Conservation (phyloP, 371 early-diverging fungal species). For the Haplosporangium sp. region DNA sequence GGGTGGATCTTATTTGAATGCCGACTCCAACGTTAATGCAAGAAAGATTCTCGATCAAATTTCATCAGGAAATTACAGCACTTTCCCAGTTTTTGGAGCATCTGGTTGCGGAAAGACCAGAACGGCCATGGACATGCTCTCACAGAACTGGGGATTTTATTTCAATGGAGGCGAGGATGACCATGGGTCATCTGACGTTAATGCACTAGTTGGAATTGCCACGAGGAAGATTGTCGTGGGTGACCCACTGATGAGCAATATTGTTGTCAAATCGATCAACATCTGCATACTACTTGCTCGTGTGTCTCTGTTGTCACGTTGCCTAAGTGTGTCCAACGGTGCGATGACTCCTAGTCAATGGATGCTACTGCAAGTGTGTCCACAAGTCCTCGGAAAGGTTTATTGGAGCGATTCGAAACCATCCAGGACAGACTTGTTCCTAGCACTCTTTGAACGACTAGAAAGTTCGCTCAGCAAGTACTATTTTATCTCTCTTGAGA, state of each 20-base stretch:
- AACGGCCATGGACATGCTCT: conserved; percentile 23
- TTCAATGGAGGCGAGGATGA: conserved; percentile 19
- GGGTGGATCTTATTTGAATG: neutral
- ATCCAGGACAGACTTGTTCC: conserved; percentile 9
- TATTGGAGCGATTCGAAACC: neutral
- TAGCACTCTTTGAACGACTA: conserved; percentile 10
- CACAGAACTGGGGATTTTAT: conserved; percentile 26
- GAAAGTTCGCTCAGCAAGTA: neutral
- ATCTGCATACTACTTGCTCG: conserved; percentile 21
- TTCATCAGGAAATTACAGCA: neutral
- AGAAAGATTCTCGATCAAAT: conserved; percentile 8
- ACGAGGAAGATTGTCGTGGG: neutral
- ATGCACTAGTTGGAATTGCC: neutral
- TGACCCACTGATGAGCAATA: neutral
- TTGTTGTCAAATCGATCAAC: neutral
- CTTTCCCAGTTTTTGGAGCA: conserved; percentile 23
- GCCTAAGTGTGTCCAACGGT: conserved; percentile 2
- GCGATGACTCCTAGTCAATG: conserved; percentile 17
- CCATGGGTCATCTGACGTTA: conserved; percentile 19
- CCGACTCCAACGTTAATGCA: neutral
- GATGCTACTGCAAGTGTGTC: neutral
- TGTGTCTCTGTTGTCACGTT: conserved; percentile 16
- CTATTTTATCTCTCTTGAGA: neutral
- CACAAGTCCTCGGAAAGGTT: conserved; percentile 21
- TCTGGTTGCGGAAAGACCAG: conserved; percentile 23